Conservation (phyloP, 2,329 filamentous ascomycete genomes). For the Nemania sp. region DNA sequence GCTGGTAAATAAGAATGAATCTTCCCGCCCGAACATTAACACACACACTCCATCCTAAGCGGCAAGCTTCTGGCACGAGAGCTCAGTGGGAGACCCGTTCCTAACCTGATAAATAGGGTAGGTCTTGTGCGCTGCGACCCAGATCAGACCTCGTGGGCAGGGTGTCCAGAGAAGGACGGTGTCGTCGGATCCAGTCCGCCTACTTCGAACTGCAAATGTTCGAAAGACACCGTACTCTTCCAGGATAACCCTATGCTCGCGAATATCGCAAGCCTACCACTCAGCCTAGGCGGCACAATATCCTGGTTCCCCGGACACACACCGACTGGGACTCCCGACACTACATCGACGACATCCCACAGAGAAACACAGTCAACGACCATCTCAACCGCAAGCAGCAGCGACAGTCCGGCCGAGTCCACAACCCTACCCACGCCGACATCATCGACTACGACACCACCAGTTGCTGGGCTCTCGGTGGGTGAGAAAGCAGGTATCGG, state of each 20-base stretch:
- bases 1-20: conserved; percentile 19
- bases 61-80: no score
- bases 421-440: conserved; percentile 3
- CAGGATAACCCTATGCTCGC: conserved; percentile 20
- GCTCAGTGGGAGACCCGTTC: background rate
- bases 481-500: conserved; percentile 23
- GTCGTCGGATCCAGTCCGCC: conserved; percentile 23
- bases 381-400: background rate
- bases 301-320: conserved; percentile 23
- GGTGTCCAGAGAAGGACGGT: conserved; percentile 24
- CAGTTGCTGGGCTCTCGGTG: conserved; percentile 2
- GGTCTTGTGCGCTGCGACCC: conserved; percentile 27
- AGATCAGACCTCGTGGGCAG: conserved; percentile 24
- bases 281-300: conserved; percentile 15
- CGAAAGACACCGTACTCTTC: conserved; percentile 17
- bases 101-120: conserved; percentile 24
- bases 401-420: background rate
- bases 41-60: background rate
- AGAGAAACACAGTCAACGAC: background rate
- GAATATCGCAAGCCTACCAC: conserved; percentile 26
- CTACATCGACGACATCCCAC: conserved; percentile 1
- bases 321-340: conserved; percentile 4
- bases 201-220: conserved; percentile 25
- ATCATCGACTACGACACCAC: background rate
- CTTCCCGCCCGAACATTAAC: background rate